These are phyloP conservation scores for Fusarium equiseti DNA, from an alignment of 2,329 filamentous ascomycete species.

Conservation along the genomic window DNA sequence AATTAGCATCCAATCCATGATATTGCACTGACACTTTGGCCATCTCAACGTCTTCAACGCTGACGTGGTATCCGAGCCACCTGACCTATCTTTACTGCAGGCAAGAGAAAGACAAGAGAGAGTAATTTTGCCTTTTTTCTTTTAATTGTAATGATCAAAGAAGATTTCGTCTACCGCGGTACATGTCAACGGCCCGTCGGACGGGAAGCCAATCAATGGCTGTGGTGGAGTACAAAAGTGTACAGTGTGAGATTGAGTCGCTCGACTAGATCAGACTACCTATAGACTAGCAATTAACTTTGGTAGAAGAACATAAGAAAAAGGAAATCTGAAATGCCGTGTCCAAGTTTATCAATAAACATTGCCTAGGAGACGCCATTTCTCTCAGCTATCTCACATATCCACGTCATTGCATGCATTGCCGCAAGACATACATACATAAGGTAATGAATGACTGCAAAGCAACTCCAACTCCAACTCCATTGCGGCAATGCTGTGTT, in stretches of 20 bases:
- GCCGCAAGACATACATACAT: conserved; percentile 5
- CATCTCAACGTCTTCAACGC: conserved; percentile 28
- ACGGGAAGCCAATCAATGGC: conserved; percentile 40
- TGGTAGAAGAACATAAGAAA: conserved; percentile 7
- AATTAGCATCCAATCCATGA: conserved; percentile 5
- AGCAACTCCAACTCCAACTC: background rate
- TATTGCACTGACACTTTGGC: conserved; percentile 24
- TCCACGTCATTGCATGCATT: conserved; percentile 30
- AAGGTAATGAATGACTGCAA: background rate
- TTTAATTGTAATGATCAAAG: conserved; percentile 4
- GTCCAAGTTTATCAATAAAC: conserved; percentile 2
- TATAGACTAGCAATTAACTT: conserved; percentile 8
- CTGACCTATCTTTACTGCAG: conserved; percentile 14
- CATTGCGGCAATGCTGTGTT: background rate
- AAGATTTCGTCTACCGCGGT: conserved; percentile 29
- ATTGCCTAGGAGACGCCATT: conserved; percentile 40
- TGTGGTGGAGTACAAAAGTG: conserved; percentile 19
- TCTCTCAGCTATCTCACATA: conserved; percentile 6
- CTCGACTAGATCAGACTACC: background rate
- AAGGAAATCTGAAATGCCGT: conserved; percentile 10
- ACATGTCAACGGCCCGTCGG: conserved; percentile 41
- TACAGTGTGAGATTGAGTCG: conserved; percentile 18
- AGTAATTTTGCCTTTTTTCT: background rate
- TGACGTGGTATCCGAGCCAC: conserved; percentile 28
- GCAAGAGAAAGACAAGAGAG: background rate